Base-by-base conservation (phyloP, 2,329 filamentous ascomycete genomes). In the Paraphaeosphaeria sporulosa region DNA sequence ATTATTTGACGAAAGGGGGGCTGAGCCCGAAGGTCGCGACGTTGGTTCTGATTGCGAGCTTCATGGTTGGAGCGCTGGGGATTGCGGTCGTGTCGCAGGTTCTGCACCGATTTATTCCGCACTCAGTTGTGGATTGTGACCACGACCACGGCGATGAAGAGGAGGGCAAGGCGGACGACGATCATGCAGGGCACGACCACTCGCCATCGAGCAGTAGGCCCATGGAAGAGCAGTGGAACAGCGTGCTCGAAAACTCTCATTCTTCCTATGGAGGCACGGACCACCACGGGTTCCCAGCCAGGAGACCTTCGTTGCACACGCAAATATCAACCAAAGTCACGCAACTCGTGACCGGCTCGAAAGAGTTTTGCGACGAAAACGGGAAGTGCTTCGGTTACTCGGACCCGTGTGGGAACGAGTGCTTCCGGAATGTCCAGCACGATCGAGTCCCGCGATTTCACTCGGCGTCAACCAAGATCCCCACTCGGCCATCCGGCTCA, bases 121-220 rank as follows among this genome's bases (percentile, higher is more conserved):
- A 91, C 19, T 90, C 93, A 67, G 89, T 93, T 5, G 90, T 94
- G 57, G 90, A 92, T 72, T 95, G 92, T 77, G 90, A 92, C 64
- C 90, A 93, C 71, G 86, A 84, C 47, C 90, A 94, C 70, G 83
- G 86, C 13, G 88, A 88, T 21, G 79, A 83, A 62, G 77, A 77
- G 57, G 71, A 76, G 55, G 73, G 74, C 5, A 76, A 74, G 32
- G 65, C 59, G 8, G 65, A 67, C n/a, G 66, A 65, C n/a, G 65
- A 66, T 46, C 63, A 71, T 42, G 58, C 57, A 3, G 62, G 44
- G 6, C 64, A 70, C 17, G 36, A 52, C 8, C 58, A 64, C 36
- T 46, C 55, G 17, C 44, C 21, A 1, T 12, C 49, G 8, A 19
- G 19, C n/a, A 47, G 43, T 7, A 44, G 40, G 36, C 60, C 65